These are phyloP conservation scores for Zychaea mexicana DNA, from an alignment of 371 early-diverging fungal species.

Conservation along the genomic window DNA sequence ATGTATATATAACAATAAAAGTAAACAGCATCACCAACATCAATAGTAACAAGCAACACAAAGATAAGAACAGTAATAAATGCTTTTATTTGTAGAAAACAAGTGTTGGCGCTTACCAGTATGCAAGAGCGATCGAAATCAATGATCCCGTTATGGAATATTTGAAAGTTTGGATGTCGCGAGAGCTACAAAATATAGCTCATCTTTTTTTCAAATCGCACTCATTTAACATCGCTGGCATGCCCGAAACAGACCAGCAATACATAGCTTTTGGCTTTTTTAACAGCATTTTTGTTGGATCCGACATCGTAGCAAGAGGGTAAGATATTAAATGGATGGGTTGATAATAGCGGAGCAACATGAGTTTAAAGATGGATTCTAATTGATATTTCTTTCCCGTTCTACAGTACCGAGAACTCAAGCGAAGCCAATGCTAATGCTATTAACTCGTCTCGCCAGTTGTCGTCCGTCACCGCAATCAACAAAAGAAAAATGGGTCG, in stretches of 20 bases:
- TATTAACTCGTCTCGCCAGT: neutral
- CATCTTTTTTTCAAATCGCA: neutral
- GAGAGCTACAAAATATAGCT: neutral
- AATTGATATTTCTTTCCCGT: neutral
- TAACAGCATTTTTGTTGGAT: constrained; percentile 1
- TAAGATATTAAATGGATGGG: neutral
- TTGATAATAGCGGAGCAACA: neutral
- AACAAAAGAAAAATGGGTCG: constrained; percentile 10
- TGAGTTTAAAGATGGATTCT: neutral
- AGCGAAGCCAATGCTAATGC: constrained; percentile 11
- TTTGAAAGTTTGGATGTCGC: neutral
- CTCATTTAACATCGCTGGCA: neutral
- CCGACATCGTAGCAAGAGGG: neutral
- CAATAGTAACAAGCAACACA: neutral
- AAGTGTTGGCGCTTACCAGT: neutral
- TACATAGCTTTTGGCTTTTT: neutral
- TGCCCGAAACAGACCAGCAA: neutral
- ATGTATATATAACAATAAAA: neutral
- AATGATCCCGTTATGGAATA: neutral
- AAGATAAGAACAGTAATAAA: neutral
- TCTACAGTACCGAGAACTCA: constrained; percentile 10
- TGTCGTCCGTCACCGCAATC: constrained; percentile 11
- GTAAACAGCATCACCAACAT: neutral
- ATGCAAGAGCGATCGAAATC: neutral
- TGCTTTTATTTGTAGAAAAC: neutral